These are phyloP conservation scores for Fusarium camptoceras DNA, from an alignment of 2,329 filamentous ascomycete genomes.

Conservation along the genomic window DNA sequence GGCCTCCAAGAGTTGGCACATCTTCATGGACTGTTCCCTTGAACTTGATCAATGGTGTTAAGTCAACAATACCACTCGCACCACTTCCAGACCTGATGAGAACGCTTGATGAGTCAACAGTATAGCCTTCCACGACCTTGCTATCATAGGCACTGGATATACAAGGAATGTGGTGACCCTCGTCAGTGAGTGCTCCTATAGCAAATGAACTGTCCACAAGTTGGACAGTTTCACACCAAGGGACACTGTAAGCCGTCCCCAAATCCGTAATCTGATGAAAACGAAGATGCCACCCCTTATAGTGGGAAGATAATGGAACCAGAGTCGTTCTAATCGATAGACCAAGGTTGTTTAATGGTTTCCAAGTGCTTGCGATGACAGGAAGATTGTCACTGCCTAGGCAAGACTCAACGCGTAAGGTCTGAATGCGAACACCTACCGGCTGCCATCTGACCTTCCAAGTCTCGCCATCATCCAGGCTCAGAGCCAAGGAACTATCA, in stretches of 20 bases:
- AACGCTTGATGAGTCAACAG: neutral
- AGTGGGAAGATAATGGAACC: slow-evolving; percentile 45
- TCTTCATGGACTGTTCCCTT: neutral
- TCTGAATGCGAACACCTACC: neutral
- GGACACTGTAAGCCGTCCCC: neutral
- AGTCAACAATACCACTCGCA: slow-evolving; percentile 16
- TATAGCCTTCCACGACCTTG: neutral
- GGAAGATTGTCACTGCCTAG: neutral
- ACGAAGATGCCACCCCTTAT: slow-evolving; percentile 51
- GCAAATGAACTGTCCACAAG: slow-evolving; percentile 25
- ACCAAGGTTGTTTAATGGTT: slow-evolving; percentile 39
- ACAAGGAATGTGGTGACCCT: neutral
- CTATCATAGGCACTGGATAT: neutral
- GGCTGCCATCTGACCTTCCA: slow-evolving; percentile 49
- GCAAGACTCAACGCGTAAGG: neutral
- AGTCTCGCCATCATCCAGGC: slow-evolving; percentile 45
- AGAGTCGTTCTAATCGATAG: slow-evolving; percentile 43
- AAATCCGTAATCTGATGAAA: slow-evolving; percentile 33
- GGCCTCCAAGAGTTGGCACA: neutral
- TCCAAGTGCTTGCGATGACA: slow-evolving; percentile 5
- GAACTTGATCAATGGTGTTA: rapidly evolving
- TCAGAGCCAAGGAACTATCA: slow-evolving; percentile 48
- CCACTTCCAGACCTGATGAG: slow-evolving; percentile 18
- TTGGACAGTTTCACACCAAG: slow-evolving; percentile 11
- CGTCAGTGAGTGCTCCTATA: neutral